Conservation (phyloP, 2,329 filamentous ascomycete species). For the Aspergillus fructus region DNA sequence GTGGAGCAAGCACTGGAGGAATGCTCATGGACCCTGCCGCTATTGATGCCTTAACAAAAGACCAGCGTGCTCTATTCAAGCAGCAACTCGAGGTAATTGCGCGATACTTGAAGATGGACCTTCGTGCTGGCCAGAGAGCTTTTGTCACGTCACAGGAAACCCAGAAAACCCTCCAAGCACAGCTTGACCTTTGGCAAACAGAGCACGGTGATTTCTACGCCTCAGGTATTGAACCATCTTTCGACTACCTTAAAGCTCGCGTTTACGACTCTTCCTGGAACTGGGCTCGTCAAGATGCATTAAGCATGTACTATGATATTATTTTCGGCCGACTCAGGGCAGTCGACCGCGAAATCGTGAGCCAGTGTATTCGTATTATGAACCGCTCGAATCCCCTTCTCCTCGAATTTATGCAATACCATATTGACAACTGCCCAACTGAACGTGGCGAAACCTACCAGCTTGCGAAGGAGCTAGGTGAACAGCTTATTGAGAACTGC, state of each 20-base stretch:
- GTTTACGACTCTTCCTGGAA: constrained; percentile 99
- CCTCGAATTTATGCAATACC: constrained; percentile 99
- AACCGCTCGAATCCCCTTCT: constrained; percentile 95
- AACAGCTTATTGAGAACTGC: constrained; percentile 96
- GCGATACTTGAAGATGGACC: constrained; percentile 94
- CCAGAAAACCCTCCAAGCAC: constrained; percentile 81
- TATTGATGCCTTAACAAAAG: constrained; percentile 94
- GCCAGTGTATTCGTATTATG: constrained; percentile 98
- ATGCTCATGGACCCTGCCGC: constrained; percentile 99
- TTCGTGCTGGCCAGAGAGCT: constrained; percentile 94
- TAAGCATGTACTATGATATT: constrained; percentile 99
- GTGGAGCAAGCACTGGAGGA: constrained; percentile 68
- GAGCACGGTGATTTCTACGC: constrained; percentile 98
- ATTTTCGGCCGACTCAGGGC: constrained; percentile 93
- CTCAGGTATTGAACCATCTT: constrained; percentile 87
- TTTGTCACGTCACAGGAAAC: constrained; percentile 82
- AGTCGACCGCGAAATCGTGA: constrained; percentile 96
- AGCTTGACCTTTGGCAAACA: constrained; percentile 89
- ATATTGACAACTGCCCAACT: constrained; percentile 97
- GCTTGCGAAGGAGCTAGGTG: constrained; percentile 91
- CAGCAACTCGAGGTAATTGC: constrained; percentile 95
- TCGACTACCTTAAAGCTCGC: constrained; percentile 89
- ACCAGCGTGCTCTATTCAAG: constrained; percentile 94
- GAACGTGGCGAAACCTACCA: constrained; percentile 97
- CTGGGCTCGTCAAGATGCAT: constrained; percentile 95